These are phyloP conservation scores for Diaporthe caulivora DNA, from an alignment of 2,329 filamentous ascomycete species.

Conservation along the genomic window DNA sequence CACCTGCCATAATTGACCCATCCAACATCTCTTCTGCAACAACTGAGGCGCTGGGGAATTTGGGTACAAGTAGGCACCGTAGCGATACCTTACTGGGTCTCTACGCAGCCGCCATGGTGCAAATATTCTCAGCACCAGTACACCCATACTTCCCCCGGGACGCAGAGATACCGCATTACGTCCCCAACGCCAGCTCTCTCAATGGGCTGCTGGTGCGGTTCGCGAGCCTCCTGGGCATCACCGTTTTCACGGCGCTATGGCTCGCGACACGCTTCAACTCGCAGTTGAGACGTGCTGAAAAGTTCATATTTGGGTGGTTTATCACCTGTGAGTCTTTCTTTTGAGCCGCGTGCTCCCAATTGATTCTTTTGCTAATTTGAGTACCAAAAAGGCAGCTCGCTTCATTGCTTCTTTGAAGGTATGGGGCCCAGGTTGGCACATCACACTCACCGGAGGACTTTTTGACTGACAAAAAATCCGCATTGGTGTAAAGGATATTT, in stretches of 20 bases:
- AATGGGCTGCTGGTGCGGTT: conserved; percentile 53
- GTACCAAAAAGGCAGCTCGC: conserved; percentile 70
- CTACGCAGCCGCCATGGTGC: conserved; percentile 5
- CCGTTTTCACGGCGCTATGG: conserved; percentile 50
- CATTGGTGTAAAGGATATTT: conserved; percentile 73
- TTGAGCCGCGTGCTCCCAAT: no score
- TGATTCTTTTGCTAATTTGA: conserved; percentile 36
- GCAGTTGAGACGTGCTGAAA: conserved; percentile 53
- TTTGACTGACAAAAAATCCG: no score
- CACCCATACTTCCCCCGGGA: conserved; percentile 66
- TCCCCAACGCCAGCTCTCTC: conserved; percentile 57
- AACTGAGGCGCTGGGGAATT: neutral
- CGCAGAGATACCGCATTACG: conserved; percentile 58
- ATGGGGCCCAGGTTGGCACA: conserved; percentile 28
- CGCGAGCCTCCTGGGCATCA: conserved; percentile 51
- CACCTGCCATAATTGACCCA: neutral
- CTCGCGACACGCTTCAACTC: conserved; percentile 49
- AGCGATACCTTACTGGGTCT: neutral
- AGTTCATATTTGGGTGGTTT: conserved; percentile 65
- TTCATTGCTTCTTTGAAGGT: conserved; percentile 89
- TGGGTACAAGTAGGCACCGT: no score
- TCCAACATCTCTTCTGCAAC: neutral
- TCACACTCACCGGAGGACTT: neutral
- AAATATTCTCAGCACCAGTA: neutral
- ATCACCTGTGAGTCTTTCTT: conserved; percentile 59